A percentile compares a stretch with the other conserved stretches of the same genome.
These are phyloP conservation scores for Dittrichia graveolens DNA, from an alignment of 129 eudicot species.

Conservation along the genomic window DNA sequence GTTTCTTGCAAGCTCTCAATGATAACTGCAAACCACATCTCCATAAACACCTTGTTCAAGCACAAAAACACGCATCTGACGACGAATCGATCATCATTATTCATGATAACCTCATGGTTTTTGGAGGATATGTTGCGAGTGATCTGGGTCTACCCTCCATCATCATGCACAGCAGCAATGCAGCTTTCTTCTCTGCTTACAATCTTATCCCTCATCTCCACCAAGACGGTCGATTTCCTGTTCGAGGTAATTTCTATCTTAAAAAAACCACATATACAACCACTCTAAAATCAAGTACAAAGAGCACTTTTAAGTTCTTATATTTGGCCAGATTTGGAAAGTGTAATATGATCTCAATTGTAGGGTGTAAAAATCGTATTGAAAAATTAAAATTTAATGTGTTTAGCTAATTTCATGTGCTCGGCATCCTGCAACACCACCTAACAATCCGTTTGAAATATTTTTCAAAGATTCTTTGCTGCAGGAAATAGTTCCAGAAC, in stretches of 20 bases:
- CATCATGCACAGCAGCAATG: conserved; percentile 26
- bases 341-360: neutral
- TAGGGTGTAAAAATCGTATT: neutral
- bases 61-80: neutral
- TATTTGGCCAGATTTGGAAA: too few species aligned
- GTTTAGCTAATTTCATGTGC: neutral
- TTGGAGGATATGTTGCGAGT: conserved; percentile 31
- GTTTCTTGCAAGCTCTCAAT: conserved; percentile 25
- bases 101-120: conserved; percentile 29
- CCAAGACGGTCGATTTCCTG: conserved; percentile 25
- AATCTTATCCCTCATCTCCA: conserved; percentile 33
- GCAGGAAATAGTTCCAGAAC: conserved; percentile 41
- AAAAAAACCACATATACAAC: neutral
- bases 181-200: conserved; percentile 26
- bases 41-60: conserved; percentile 1
- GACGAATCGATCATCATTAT: conserved; percentile 29
- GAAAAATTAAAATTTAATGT: neutral
- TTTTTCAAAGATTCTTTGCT: conserved; percentile 31
- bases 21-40: conserved; percentile 34
- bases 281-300: too few species aligned
- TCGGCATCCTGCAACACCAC: neutral
- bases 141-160: conserved; percentile 36
- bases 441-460: neutral
- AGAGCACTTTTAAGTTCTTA: too few species aligned
- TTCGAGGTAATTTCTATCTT: conserved; percentile 23